These are phyloP conservation scores for Myrmaecium sp. DNA, from an alignment of 2,329 filamentous ascomycete genomes.

Conservation along the genomic window DNA sequence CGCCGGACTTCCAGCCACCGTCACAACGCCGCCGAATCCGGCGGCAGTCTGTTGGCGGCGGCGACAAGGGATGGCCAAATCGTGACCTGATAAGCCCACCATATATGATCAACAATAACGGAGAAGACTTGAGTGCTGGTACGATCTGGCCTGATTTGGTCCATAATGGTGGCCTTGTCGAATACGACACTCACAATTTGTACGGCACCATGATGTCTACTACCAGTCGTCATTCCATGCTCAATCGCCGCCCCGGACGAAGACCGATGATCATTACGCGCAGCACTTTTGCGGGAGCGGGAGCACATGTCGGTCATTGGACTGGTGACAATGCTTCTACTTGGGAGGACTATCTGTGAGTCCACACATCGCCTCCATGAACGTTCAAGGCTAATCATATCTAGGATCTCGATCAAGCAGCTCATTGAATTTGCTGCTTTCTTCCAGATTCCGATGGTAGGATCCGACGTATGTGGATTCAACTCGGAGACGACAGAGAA, in stretches of 20 bases:
- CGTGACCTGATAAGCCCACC: constrained; percentile 47
- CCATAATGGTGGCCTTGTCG: constrained; percentile 47
- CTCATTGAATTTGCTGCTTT: constrained; percentile 29
- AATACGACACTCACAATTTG: constrained; percentile 64
- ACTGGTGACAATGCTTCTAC: constrained; percentile 36
- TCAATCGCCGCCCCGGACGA: constrained; percentile 41
- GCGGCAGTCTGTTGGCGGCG: constrained; percentile 16
- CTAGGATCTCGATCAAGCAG: constrained; percentile 18
- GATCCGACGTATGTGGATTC: constrained; percentile 60
- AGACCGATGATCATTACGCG: constrained; percentile 60
- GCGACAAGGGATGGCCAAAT: constrained; percentile 41
- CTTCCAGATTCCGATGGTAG: constrained; percentile 32
- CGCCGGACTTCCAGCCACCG: constrained; percentile 46
- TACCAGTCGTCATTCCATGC: constrained; percentile 48
- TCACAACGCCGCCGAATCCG: not conserved
- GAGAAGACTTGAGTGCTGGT: constrained; percentile 24
- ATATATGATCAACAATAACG: constrained; percentile 49
- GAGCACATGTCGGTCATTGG: constrained; percentile 42
- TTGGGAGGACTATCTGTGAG: constrained; percentile 26
- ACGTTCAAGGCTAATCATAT: too few relatives aligned
- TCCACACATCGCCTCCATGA: too few relatives aligned
- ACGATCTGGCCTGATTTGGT: constrained; percentile 50
- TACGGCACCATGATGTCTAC: constrained; percentile 62
- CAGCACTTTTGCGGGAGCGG: constrained; percentile 58
- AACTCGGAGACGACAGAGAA: constrained; percentile 47